phyloP scores from a whole-genome alignment of 805 yeast genomes.

The Wickerhamiella spandovensis region DNA sequence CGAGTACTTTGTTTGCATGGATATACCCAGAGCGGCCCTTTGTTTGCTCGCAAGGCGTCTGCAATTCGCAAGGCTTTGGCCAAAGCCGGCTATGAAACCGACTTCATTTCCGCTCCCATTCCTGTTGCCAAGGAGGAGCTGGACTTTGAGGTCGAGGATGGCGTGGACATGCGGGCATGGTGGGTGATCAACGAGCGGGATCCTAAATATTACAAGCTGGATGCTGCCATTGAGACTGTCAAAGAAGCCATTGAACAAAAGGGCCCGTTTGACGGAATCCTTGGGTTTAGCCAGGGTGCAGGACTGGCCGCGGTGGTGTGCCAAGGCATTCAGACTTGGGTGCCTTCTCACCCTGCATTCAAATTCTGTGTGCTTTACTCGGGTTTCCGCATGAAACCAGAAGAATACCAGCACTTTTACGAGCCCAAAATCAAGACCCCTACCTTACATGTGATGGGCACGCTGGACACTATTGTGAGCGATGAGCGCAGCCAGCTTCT shows the following conservation, averaged over 20 bases:
- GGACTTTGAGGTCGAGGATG: constrained; percentile 42
- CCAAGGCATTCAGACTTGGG: constrained; percentile 35
- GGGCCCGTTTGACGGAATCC: constrained; percentile 76
- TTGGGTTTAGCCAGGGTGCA: constrained; percentile 94
- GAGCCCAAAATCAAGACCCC: constrained; percentile 25
- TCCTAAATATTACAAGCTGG: constrained; percentile 20
- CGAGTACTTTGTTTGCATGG: constrained; percentile 81
- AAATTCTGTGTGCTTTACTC: constrained; percentile 68
- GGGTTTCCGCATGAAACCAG: constrained; percentile 32
- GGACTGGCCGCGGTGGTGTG: constrained; percentile 65
- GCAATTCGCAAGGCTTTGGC: constrained; percentile 71
- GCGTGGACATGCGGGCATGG: constrained; percentile 50
- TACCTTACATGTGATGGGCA: constrained; percentile 72
- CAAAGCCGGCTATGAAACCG: constrained; percentile 51
- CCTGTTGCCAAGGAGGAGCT: constrained; percentile 52
- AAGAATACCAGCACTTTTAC: constrained; percentile 21
- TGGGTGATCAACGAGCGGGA: constrained; percentile 42
- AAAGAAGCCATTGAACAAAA: constrained; percentile 43
- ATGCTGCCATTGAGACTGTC: constrained; percentile 36
- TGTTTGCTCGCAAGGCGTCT: constrained; percentile 78
- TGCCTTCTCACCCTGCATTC: constrained; percentile 39
- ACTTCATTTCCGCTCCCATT: constrained; percentile 71
- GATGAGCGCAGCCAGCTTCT: constrained; percentile 54
- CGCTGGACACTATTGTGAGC: constrained; percentile 74
- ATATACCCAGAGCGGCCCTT: constrained; percentile 57